A percentile compares a stretch with the other conserved stretches of the same genome.
Evolutionary conservation across 495 filamentous ascomycete species (phyloP).

Genomic region (Astrothelium macrocarpum): DNA sequence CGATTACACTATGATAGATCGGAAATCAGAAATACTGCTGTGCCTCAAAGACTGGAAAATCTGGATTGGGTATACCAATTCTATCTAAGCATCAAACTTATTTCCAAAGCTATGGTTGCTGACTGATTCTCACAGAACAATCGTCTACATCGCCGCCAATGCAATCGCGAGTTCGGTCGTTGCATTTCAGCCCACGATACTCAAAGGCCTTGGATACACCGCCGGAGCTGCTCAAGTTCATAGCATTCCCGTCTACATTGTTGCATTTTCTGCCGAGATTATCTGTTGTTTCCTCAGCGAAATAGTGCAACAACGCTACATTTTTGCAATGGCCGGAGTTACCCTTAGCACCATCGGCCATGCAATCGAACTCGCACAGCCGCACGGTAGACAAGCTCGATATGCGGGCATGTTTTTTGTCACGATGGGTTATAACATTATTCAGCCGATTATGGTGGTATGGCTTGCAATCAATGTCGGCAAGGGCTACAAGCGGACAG

Average conservation of each 20-base stretch:
- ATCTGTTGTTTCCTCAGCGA: conserved; percentile 5
- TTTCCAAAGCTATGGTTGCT: not conserved
- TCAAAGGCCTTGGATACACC: conserved; percentile 11
- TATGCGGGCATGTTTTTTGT: conserved; percentile 12
- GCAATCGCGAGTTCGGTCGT: conserved; percentile 11
- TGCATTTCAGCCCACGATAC: conserved; percentile 15
- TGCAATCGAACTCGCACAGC: conserved; percentile 9
- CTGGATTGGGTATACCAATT: conserved; percentile 17
- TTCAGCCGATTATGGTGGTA: conserved; percentile 15
- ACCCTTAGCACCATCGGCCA: not conserved
- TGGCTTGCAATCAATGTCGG: conserved; percentile 21
- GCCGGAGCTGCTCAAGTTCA: conserved; percentile 9
- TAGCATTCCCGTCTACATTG: conserved; percentile 6
- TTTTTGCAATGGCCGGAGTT: conserved; percentile 8
- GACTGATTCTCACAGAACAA: conserved; percentile 5
- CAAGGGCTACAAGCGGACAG: conserved; percentile 21
- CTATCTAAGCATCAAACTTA: not conserved
- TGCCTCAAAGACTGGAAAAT: conserved; percentile 22
- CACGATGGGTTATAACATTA: conserved; percentile 4
- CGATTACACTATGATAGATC: conserved; percentile 9
- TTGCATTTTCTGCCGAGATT: conserved; percentile 5
- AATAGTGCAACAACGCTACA: not conserved
- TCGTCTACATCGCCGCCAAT: conserved; percentile 18
- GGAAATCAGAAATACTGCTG: not conserved
- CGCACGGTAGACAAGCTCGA: not conserved